phyloP scores from a whole-genome alignment of 805 yeast genomes.

The Yamadazyma sp. region DNA sequence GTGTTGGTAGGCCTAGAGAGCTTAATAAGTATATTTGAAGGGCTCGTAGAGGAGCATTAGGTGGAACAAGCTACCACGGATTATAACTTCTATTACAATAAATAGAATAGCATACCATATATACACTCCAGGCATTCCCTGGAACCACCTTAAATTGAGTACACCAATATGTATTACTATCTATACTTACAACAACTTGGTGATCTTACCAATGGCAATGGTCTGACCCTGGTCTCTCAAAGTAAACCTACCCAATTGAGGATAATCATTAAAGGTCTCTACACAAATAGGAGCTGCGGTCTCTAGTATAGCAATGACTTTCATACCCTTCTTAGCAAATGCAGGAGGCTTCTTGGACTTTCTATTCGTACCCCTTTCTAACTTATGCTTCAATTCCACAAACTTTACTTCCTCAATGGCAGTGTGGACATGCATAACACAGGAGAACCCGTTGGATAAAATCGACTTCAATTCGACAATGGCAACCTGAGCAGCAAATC shows the following conservation, averaged over 20 bases:
- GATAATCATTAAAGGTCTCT: slow-evolving; percentile 89
- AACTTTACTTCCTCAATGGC: slow-evolving; percentile 95
- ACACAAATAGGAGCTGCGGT: slow-evolving; percentile 86
- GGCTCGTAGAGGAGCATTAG: slow-evolving; percentile 1
- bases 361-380: slow-evolving; percentile 96
- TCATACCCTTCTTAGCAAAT: slow-evolving; percentile 98
- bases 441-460: slow-evolving; percentile 90
- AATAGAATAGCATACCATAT: no score
- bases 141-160: no score
- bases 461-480: slow-evolving; percentile 95
- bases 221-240: slow-evolving; percentile 98
- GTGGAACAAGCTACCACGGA: no score
- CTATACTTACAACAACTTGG: slow-evolving; percentile 56
- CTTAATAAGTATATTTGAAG: slow-evolving; percentile 46
- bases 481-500: slow-evolving; percentile 94
- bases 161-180: no score
- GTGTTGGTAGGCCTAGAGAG: slow-evolving; percentile 68
- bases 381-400: slow-evolving; percentile 80
- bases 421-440: slow-evolving; percentile 98
- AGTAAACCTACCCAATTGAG: slow-evolving; percentile 96
- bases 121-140: no score
- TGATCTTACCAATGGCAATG: slow-evolving; percentile 97
- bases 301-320: slow-evolving; percentile 90
- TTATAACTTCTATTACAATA: no score
- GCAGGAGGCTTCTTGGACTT: slow-evolving; percentile 96